Conservation (phyloP, 345 rosid genomes). For the Trapa bicornis region DNA sequence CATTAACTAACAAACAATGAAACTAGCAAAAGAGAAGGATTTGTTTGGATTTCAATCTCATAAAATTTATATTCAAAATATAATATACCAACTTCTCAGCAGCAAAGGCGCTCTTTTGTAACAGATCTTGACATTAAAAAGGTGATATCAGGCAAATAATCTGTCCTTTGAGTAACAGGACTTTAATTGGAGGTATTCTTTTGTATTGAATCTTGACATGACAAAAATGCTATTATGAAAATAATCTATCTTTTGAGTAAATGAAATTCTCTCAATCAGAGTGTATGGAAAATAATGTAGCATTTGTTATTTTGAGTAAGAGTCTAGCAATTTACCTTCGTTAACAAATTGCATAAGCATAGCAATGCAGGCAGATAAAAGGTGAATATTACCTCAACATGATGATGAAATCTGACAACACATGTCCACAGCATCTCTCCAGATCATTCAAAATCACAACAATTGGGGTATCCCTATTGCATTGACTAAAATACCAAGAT, state of each 20-base stretch:
- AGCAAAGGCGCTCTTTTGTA: background rate
- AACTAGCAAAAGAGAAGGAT: background rate
- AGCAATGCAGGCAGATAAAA: conserved; percentile 2
- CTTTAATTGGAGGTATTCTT: too few relatives aligned
- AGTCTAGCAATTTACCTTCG: background rate
- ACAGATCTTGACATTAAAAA: background rate
- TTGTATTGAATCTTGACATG: too few relatives aligned
- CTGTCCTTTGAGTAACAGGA: too few relatives aligned
- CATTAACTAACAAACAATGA: background rate
- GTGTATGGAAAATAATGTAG: background rate
- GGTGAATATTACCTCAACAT: conserved; percentile 45
- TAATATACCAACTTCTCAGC: background rate
- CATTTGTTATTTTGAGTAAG: background rate
- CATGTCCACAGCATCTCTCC: conserved; percentile 68
- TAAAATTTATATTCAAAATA: background rate
- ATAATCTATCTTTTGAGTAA: too few relatives aligned
- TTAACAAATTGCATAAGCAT: background rate
- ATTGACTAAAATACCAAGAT: conserved; percentile 65
- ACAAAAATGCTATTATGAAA: too few relatives aligned
- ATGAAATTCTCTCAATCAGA: too few relatives aligned
- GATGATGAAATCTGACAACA: conserved; percentile 67
- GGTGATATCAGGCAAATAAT: background rate
- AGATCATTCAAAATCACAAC: conserved; percentile 66
- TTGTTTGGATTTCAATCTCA: background rate
- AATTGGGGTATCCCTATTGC: conserved; percentile 23